Conservation (phyloP, 805 yeast species). For the Myxozyma mucilagina region DNA sequence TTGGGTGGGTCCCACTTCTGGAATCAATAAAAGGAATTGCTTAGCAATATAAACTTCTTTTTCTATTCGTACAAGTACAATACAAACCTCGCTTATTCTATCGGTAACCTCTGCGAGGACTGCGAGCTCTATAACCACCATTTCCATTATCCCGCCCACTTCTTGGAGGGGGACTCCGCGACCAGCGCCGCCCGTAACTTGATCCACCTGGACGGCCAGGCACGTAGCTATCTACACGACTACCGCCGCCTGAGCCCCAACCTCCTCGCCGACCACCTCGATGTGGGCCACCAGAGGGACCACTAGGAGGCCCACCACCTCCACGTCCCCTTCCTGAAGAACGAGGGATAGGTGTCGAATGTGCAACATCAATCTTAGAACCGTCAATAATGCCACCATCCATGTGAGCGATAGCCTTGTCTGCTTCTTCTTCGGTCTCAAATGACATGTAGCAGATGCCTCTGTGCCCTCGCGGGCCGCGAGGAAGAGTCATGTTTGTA, state of each 20-base stretch:
- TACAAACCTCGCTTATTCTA: neutral
- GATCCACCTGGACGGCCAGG: constrained; percentile 1
- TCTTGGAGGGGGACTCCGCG: constrained; percentile 20
- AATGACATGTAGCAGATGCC: constrained; percentile 20
- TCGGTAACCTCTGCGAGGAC: constrained; percentile 5
- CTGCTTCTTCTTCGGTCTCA: constrained; percentile 22
- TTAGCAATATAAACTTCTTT: neutral
- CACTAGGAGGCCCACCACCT: neutral
- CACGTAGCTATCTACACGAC: constrained; percentile 16
- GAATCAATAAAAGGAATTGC: neutral
- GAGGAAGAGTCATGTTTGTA: constrained; percentile 12
- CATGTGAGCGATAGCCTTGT: constrained; percentile 30
- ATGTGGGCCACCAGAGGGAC: neutral
- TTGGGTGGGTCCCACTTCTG: neutral
- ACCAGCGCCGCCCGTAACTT: constrained; percentile 8
- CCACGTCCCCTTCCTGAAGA: neutral
- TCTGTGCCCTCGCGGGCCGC: constrained; percentile 7
- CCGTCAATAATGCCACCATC: constrained; percentile 30
- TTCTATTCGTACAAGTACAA: neutral
- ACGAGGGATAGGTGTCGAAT: constrained; percentile 11
- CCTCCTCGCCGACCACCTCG: constrained; percentile 12
- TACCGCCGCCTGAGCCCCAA: constrained; percentile 5
- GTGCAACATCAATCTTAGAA: constrained; percentile 14
- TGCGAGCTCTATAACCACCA: constrained; percentile 2
- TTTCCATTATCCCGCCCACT: neutral